These are phyloP conservation scores for Nakazawaea molendinolei DNA, from an alignment of 805 yeast genomes.

Conservation along the genomic window DNA sequence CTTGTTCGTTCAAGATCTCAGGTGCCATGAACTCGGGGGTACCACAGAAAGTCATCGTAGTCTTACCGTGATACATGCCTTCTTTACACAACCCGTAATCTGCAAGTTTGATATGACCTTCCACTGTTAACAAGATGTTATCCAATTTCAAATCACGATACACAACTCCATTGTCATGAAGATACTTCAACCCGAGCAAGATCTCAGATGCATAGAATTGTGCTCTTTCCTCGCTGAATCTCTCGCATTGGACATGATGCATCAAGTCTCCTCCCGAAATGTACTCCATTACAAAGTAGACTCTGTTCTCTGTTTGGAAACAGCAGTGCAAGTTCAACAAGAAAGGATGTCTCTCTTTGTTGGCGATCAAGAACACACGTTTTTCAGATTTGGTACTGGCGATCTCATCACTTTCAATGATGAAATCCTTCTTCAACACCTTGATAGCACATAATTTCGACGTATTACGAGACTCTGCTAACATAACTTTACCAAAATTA, in stretches of 20 bases:
- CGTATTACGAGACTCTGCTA: slow-evolving; percentile 87
- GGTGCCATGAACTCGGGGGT: slow-evolving; percentile 99
- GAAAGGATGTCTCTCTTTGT: slow-evolving; percentile 88
- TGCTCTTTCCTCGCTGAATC: slow-evolving; percentile 85
- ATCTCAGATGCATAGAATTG: slow-evolving; percentile 98
- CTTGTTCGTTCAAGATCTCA: slow-evolving; percentile 88
- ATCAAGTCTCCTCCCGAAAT: slow-evolving; percentile 97
- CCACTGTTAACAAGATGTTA: slow-evolving; percentile 80
- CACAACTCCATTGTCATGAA: slow-evolving; percentile 93
- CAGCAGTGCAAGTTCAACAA: slow-evolving; percentile 86
- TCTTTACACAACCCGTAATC: slow-evolving; percentile 98
- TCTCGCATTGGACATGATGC: slow-evolving; percentile 97
- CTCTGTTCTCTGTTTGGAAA: slow-evolving; percentile 95
- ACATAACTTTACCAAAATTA: slow-evolving; percentile 96
- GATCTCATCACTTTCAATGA: slow-evolving; percentile 92
- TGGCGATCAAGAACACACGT: slow-evolving; percentile 70
- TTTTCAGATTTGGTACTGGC: slow-evolving; percentile 94
- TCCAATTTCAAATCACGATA: slow-evolving; percentile 96
- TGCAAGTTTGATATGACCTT: slow-evolving; percentile 94
- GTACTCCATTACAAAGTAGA: slow-evolving; percentile 97
- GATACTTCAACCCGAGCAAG: slow-evolving; percentile 78
- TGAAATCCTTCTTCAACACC: slow-evolving; percentile 92
- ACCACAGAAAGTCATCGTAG: slow-evolving; percentile 95
- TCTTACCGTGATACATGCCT: slow-evolving; percentile 53
- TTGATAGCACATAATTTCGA: slow-evolving; percentile 87